phyloP scores from a whole-genome alignment of 192 early-diverging fungal species.

The Rhizophagus prolifer region DNA sequence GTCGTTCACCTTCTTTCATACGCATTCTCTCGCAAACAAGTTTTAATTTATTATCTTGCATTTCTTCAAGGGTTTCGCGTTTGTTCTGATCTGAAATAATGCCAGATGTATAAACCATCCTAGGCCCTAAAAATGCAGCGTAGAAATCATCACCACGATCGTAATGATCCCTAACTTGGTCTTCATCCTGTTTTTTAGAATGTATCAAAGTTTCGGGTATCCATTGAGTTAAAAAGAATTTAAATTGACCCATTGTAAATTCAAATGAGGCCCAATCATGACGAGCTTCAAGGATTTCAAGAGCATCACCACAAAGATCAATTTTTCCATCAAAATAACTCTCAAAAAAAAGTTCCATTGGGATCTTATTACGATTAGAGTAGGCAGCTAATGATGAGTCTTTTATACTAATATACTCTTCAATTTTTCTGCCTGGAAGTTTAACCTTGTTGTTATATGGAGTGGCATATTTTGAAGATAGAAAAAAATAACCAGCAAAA shows the following conservation, averaged over 20 bases:
- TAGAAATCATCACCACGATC: conserved; percentile 99
- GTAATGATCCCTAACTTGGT: conserved; percentile 97
- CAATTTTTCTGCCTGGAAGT: conserved; percentile 78
- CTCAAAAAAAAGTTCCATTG: conserved; percentile 98
- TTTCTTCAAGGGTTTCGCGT: conserved; percentile 85
- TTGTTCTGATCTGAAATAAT: conserved; percentile 74
- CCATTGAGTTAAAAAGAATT: conserved; percentile 95
- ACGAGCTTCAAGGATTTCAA: conserved; percentile 85
- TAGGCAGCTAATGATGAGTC: conserved; percentile 75
- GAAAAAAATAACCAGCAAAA: conserved; percentile 69
- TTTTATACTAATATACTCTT: conserved; percentile 89
- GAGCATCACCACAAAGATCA: conserved; percentile 84
- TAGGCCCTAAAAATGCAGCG: conserved; percentile 87
- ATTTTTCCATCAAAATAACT: conserved; percentile 96
- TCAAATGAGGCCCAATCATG: conserved; percentile 94
- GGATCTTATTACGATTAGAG: conserved; percentile 81
- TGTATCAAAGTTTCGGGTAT: conserved; percentile 97
- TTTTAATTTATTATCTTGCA: conserved; percentile 96
- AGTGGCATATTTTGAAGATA: conserved; percentile 64
- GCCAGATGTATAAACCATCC: conserved; percentile 97
- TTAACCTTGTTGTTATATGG: conserved; percentile 64
- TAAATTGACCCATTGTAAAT: conserved; percentile 79
- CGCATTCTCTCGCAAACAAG: conserved; percentile 84
- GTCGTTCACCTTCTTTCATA: conserved; percentile 82
- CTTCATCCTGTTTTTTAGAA: conserved; percentile 95